These are phyloP conservation scores for Scutellaria barbata DNA, from an alignment of 257 asterid species.

Conservation along the genomic window DNA sequence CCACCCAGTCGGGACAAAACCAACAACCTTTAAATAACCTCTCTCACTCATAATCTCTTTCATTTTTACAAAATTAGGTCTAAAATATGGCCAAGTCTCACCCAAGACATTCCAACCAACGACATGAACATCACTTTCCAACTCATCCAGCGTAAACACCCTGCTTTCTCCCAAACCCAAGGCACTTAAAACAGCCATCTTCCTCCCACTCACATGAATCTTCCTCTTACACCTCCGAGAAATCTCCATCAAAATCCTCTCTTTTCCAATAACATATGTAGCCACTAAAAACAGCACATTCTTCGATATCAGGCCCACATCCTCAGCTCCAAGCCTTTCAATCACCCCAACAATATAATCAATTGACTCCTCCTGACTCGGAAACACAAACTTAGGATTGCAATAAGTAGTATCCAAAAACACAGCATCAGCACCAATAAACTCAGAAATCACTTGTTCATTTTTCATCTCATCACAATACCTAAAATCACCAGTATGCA, in stretches of 20 bases:
- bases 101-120: slow-evolving; percentile 95
- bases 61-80: slow-evolving; percentile 76
- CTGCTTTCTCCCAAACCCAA: slow-evolving; percentile 69
- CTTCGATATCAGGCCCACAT: slow-evolving; percentile 44
- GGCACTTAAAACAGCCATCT: slow-evolving; percentile 64
- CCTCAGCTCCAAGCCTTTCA: slow-evolving; percentile 54
- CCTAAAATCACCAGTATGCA: slow-evolving; percentile 93
- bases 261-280: slow-evolving; percentile 89
- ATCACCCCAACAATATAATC: slow-evolving; percentile 74
- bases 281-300: slow-evolving; percentile 84
- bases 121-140: slow-evolving; percentile 81
- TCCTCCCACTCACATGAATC: slow-evolving; percentile 63
- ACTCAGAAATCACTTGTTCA: slow-evolving; percentile 49
- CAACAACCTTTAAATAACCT: slow-evolving; percentile 79
- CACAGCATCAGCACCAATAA: slow-evolving; percentile 77
- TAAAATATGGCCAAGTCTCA: slow-evolving; percentile 94
- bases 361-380: slow-evolving; percentile 85
- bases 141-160: slow-evolving; percentile 68
- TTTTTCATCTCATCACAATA: slow-evolving; percentile 69
- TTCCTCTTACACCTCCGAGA: slow-evolving; percentile 76
- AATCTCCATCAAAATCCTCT: slow-evolving; percentile 83
- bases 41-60: slow-evolving; percentile 79
- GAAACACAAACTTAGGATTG: slow-evolving; percentile 82
- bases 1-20: slow-evolving; percentile 98
- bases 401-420: slow-evolving; percentile 91